These are phyloP conservation scores for Collybiopsis confluens DNA, from an alignment of 768 basidiomycete genomes.

Conservation along the genomic window DNA sequence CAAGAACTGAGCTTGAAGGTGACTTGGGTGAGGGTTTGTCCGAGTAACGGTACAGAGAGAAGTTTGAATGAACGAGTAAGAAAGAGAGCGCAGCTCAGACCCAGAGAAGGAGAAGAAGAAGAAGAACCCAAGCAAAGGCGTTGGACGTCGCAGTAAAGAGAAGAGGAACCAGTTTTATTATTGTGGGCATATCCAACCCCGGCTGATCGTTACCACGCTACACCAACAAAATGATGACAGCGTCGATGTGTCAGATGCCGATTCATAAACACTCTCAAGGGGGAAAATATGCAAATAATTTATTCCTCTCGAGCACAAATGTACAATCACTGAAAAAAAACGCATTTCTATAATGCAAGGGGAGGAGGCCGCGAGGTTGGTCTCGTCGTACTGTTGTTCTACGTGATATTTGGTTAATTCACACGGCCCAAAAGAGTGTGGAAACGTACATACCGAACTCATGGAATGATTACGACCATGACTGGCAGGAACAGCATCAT, in stretches of 20 bases:
- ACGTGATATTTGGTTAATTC: slow-evolving; percentile 3
- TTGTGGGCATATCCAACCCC: neutral
- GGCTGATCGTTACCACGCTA: too few relatives aligned
- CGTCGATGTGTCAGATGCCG: too few relatives aligned
- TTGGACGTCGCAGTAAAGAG: slow-evolving; percentile 10
- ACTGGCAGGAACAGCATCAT: neutral
- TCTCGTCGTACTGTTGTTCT: neutral
- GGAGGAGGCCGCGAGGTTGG: too few relatives aligned
- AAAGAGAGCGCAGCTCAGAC: slow-evolving; percentile 34
- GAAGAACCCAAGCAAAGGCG: slow-evolving; percentile 19
- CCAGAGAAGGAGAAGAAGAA: slow-evolving; percentile 20
- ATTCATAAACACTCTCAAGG: too few relatives aligned
- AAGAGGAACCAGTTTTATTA: neutral
- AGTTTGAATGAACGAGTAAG: slow-evolving; percentile 22
- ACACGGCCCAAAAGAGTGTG: slow-evolving; percentile 1
- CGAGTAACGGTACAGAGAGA: slow-evolving; percentile 17
- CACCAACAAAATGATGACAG: too few relatives aligned
- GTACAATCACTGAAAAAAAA: too few relatives aligned
- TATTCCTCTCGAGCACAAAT: too few relatives aligned
- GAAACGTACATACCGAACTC: slow-evolving; percentile 7
- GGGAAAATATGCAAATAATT: too few relatives aligned
- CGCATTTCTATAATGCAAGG: too few relatives aligned
- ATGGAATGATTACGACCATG: neutral
- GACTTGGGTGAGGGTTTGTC: slow-evolving; percentile 11
- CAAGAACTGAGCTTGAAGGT: neutral